phyloP scores from a whole-genome alignment of 2,329 filamentous ascomycete genomes.

The Thielaviopsis punctulata region DNA sequence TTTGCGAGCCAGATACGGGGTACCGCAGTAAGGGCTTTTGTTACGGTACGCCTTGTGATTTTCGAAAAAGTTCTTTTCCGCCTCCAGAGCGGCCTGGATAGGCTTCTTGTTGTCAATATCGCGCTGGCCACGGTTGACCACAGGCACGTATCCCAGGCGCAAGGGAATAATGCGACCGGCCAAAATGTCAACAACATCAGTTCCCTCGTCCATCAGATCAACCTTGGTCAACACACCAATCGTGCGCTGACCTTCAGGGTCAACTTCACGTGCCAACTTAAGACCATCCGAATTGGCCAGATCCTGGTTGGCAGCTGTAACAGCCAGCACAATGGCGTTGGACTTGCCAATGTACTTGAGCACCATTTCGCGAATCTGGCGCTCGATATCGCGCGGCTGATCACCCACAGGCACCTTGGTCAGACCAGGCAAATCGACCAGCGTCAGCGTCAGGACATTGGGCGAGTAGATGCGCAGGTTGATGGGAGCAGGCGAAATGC shows the following conservation, averaged over 20 bases:
- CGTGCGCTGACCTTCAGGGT: conserved; percentile 90
- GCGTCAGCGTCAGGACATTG: conserved; percentile 87
- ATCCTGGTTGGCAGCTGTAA: conserved; percentile 93
- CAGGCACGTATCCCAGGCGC: conserved; percentile 85
- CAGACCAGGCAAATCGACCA: conserved; percentile 89
- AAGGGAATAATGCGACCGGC: conserved; percentile 94
- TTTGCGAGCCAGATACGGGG: conserved; percentile 89
- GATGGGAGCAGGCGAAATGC: conserved; percentile 92
- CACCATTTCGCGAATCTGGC: conserved; percentile 94
- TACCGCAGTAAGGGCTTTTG: conserved; percentile 97
- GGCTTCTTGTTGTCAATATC: conserved; percentile 98
- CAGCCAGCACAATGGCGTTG: conserved; percentile 92
- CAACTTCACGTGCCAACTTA: conserved; percentile 90
- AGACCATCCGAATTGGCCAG: conserved; percentile 96
- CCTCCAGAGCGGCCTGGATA: conserved; percentile 77
- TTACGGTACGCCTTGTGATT: conserved; percentile 97
- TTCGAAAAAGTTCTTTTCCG: conserved; percentile 94
- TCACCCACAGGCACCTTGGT: conserved; percentile 95
- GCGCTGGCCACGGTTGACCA: conserved; percentile 92
- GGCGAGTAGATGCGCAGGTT: conserved; percentile 97
- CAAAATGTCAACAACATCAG: conserved; percentile 95
- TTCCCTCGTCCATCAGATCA: conserved; percentile 96
- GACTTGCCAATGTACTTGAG: conserved; percentile 97
- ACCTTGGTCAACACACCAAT: conserved; percentile 98
- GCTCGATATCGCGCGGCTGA: conserved; percentile 90